phyloP scores from a whole-genome alignment of 495 filamentous ascomycete species.

The Penicillium cosmopolitanum region DNA sequence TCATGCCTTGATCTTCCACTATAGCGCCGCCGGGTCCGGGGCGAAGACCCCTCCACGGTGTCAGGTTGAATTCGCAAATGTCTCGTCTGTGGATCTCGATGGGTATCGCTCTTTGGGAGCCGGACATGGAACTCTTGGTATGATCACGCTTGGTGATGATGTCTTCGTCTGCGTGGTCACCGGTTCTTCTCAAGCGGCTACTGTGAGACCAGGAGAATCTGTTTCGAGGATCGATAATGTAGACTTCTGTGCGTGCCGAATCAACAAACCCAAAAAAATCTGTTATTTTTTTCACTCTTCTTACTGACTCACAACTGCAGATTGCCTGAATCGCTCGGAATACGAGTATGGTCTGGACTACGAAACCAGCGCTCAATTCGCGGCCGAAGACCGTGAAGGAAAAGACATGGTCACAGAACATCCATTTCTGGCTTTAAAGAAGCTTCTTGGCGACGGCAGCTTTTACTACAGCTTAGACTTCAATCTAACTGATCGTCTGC shows the following conservation, averaged over 20 bases:
- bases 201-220: constrained; percentile 81
- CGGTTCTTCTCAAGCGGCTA: constrained; percentile 74
- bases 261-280: too few species aligned
- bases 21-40: constrained; percentile 60
- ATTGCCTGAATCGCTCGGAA: constrained; percentile 82
- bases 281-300: background rate
- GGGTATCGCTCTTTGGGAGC: constrained; percentile 75
- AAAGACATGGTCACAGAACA: constrained; percentile 75
- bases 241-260: constrained; percentile 69
- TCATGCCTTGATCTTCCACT: constrained; percentile 80
- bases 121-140: constrained; percentile 86
- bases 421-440: constrained; percentile 86
- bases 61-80: constrained; percentile 81
- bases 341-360: constrained; percentile 75
- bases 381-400: constrained; percentile 51
- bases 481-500: constrained; percentile 90
- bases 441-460: constrained; percentile 89
- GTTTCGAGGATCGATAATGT: constrained; percentile 85
- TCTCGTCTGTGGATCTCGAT: constrained; percentile 65
- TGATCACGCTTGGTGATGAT: constrained; percentile 84
- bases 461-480: constrained; percentile 99
- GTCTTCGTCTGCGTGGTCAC: constrained; percentile 93
- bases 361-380: constrained; percentile 57
- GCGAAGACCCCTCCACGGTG: constrained; percentile 64
- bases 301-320: constrained; percentile 34